Base-by-base conservation (phyloP, 1,284 basidiomycete species). In the Bjerkandera adusta region DNA sequence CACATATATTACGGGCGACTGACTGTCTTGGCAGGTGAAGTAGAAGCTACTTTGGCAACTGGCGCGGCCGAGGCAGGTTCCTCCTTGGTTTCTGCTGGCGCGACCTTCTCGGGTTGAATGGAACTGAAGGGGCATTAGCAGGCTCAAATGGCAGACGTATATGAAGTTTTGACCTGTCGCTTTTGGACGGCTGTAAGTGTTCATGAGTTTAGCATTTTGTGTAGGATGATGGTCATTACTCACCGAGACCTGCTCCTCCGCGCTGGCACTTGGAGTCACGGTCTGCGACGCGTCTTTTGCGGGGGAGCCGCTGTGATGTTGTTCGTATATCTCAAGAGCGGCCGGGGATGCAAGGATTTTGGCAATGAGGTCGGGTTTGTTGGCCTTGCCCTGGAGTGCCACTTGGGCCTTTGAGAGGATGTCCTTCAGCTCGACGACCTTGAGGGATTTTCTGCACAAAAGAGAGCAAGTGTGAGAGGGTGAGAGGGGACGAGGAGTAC, bases 371-470 rank as follows among this genome's bases (percentile, higher is more conserved):
- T 87, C 85, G 1, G 68, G 63, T 64, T 87, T 89, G 61, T 76
- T 84, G 5, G 76, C 72, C 56, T 79, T 83, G 56, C 75, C 68
- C 1, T 76, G 72, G 36, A 72, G 62, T 10, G 73, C 29, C 43
- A 79, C 66, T 33, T 61, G 53, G 24, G 81, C 83, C 38, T 71
- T 71, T 41, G 71, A 43, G 56, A 86, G 76, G 54, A 87, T 74
- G 45, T 77, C 73, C 57, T 72, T 82, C 63, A 88, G 79, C 52
- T 87, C 85, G 27, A 75, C 73, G 62, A 88, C 84, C 65, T 85
- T 87, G 69, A 87, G 78, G 2, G 79, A 63, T 67, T 82, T 82
- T 18, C 72, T 73, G 58, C 10, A 13, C 18, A 3, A 39, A 39
- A 13, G 43, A 38, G 36, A 1, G 8, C 13, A 13, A 2, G 15